These are phyloP conservation scores for Chaetothyriales sp. DNA, from an alignment of 2,329 filamentous ascomycete species.

Conservation along the genomic window DNA sequence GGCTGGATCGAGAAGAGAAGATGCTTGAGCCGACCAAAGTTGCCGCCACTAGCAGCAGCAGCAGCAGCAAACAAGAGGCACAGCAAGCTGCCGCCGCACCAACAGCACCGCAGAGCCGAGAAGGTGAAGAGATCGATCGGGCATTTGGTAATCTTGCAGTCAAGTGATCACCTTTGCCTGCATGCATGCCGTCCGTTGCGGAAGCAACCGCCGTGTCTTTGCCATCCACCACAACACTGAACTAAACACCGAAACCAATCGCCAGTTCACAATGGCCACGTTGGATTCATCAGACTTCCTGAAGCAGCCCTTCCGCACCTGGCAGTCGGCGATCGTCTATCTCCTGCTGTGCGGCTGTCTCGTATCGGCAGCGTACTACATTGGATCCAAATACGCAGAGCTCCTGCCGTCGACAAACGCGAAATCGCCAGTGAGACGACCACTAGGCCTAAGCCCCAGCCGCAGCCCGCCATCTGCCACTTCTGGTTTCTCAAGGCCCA, in stretches of 20 bases:
- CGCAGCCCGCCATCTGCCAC: background rate
- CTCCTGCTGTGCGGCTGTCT: slow-evolving; percentile 1
- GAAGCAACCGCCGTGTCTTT: background rate
- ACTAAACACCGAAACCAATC: background rate
- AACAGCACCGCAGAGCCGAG: slow-evolving; percentile 28
- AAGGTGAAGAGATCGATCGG: slow-evolving; percentile 39
- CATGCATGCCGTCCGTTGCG: background rate
- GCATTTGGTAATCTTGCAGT: slow-evolving; percentile 36
- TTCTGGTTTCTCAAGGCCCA: background rate
- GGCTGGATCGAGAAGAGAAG: slow-evolving; percentile 47
- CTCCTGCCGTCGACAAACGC: background rate
- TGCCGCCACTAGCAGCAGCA: slow-evolving; percentile 4
- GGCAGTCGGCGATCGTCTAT: slow-evolving; percentile 7
- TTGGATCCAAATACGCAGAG: slow-evolving; percentile 8
- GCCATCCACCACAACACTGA: background rate
- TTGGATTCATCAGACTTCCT: slow-evolving; percentile 2
- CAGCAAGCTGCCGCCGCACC: slow-evolving; percentile 21
- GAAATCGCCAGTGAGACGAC: too few relatives aligned
- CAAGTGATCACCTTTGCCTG: slow-evolving; percentile 21
- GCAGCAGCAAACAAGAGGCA: slow-evolving; percentile 15
- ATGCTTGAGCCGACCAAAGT: slow-evolving; percentile 37
- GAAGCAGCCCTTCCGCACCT: slow-evolving; percentile 11
- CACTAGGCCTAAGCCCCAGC: background rate
- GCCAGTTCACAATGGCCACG: background rate
- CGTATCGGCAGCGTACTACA: slow-evolving; percentile 1